Conservation (phyloP, 2,329 filamentous ascomycete species). For the Botryotinia narcissicola region DNA sequence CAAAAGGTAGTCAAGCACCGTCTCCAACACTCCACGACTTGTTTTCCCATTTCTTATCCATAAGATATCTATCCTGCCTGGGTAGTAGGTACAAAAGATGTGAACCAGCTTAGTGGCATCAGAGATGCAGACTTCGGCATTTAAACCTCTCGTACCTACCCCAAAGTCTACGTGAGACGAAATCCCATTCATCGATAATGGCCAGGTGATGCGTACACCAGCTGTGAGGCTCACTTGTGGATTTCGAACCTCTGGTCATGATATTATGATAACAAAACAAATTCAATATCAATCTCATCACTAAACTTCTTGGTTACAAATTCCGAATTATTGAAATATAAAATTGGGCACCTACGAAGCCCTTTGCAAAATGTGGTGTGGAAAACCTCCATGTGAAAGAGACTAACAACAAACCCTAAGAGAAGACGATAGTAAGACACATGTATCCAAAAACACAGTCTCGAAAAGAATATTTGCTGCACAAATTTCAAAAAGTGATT, state of each 20-base stretch:
- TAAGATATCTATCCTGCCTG: not conserved
- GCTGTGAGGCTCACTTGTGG: no score
- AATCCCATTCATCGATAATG: not conserved
- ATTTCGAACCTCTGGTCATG: not conserved
- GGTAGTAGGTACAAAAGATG: rapidly evolving
- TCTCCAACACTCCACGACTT: not conserved
- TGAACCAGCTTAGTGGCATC: not conserved
- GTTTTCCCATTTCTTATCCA: rapidly evolving
- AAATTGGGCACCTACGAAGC: no score
- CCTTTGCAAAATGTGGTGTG: no score
- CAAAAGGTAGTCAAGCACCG: not conserved
- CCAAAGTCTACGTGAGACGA: not conserved
- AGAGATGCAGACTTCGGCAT: not conserved
- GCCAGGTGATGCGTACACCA: no score
- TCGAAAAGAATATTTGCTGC: not conserved
- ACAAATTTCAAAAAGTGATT: not conserved
- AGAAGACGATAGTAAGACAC: not conserved
- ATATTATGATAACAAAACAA: not conserved
- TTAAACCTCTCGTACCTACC: not conserved
- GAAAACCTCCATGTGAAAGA: not conserved
- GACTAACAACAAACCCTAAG: rapidly evolving
- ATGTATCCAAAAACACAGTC: not conserved
- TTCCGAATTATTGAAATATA: not conserved
- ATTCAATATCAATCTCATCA: not conserved
- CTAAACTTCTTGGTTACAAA: not conserved